phyloP scores from a whole-genome alignment of 306 rosid species.

The Trifolium subterraneum region DNA sequence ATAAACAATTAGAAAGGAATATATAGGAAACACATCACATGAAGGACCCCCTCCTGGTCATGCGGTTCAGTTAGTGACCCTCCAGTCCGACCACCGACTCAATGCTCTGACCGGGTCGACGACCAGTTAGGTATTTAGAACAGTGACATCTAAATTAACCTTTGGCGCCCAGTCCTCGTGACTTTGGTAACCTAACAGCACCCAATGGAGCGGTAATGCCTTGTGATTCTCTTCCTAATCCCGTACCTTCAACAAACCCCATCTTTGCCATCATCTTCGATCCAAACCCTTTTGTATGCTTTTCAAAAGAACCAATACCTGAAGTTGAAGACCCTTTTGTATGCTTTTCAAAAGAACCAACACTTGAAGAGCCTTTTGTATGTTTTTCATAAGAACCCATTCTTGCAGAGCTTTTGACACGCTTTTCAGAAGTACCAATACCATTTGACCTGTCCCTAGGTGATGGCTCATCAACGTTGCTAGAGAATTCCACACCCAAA shows the following conservation, averaged over 20 bases:
- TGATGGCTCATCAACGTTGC: conserved; percentile 37
- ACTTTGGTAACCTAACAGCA: conserved; percentile 73
- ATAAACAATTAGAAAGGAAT: conserved; percentile 17
- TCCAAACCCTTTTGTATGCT: conserved; percentile 88
- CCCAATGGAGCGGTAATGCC: conserved; percentile 76
- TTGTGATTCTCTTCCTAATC: conserved; percentile 80
- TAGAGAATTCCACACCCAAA: conserved; percentile 76
- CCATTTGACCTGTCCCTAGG: conserved; percentile 41
- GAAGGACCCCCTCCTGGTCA: too few species aligned
- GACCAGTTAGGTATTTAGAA: too few species aligned
- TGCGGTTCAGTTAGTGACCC: too few species aligned
- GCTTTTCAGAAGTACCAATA: conserved; percentile 69
- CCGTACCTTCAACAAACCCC: conserved; percentile 90
- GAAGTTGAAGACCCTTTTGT: conserved; percentile 64
- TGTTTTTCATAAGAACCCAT: conserved; percentile 68
- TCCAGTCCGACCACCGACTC: too few species aligned
- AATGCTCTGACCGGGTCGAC: too few species aligned
- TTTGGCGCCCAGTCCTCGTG: conserved; percentile 84
- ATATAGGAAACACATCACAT: neutral
- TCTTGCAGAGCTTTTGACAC: conserved; percentile 44
- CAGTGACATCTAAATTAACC: conserved; percentile 35
- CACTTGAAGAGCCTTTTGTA: conserved; percentile 45
- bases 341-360: conserved; percentile 77
- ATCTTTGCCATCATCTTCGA: conserved; percentile 95
- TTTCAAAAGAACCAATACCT: conserved; percentile 73